These are phyloP conservation scores for Platanthera guangdongensis DNA, from an alignment of 106 monocot genomes.

Conservation along the genomic window DNA sequence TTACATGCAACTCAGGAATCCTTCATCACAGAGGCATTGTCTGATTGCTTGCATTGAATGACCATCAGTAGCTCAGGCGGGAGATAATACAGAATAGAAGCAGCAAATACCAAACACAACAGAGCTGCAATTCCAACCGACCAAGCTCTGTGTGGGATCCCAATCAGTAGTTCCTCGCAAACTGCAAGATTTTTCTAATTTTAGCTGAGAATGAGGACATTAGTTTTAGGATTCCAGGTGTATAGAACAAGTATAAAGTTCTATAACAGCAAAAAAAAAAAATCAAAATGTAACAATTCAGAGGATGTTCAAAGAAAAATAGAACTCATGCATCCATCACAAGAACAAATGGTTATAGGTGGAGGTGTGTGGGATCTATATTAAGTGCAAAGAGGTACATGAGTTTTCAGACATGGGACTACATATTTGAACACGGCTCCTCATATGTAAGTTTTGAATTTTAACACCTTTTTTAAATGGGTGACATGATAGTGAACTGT, in stretches of 20 bases:
- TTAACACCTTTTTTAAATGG: too few relatives aligned
- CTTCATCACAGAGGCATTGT: slow-evolving; percentile 8
- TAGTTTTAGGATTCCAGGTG: not conserved
- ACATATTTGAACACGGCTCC: too few relatives aligned
- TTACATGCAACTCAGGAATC: slow-evolving; percentile 19
- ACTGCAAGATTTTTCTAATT: slow-evolving; percentile 32
- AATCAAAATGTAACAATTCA: not conserved
- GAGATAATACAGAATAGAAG: slow-evolving; percentile 35
- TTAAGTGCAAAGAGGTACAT: too few relatives aligned
- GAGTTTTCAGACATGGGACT: too few relatives aligned
- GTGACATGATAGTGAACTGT: too few relatives aligned
- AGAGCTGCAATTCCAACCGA: slow-evolving; percentile 56
- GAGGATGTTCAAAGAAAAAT: not conserved
- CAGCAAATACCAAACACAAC: slow-evolving; percentile 58
- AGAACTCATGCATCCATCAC: not conserved
- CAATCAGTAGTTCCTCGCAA: slow-evolving; percentile 70
- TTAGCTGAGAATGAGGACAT: not conserved
- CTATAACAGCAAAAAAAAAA: not conserved
- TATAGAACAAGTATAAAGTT: not conserved
- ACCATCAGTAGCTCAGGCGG: slow-evolving; percentile 25
- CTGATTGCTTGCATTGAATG: slow-evolving; percentile 9
- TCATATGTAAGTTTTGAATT: too few relatives aligned
- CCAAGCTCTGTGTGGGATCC: slow-evolving; percentile 72
- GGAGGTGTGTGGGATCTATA: too few relatives aligned
- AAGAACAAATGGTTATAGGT: too few relatives aligned